Percentiles rank a stretch among this genome's conserved stretches.
These are phyloP conservation scores for Lithocarpus polystachyus DNA, from an alignment of 306 rosid genomes.

Conservation along the genomic window DNA sequence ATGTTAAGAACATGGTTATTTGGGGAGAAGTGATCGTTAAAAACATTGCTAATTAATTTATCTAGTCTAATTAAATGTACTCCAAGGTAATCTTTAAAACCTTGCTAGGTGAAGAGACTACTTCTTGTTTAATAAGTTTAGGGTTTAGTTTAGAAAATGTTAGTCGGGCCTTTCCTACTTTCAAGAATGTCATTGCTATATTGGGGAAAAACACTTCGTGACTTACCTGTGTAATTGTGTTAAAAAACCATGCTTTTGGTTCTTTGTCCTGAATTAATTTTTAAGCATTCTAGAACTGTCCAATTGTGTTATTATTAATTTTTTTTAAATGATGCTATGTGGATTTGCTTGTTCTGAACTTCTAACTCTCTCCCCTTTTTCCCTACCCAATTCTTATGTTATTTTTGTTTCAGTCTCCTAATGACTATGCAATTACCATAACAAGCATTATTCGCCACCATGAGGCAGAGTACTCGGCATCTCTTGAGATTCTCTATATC, in stretches of 20 bases:
- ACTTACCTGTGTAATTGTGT: background rate
- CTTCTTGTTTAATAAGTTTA: background rate
- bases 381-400: background rate
- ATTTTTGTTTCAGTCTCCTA: slow-evolving; percentile 63
- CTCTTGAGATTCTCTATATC: slow-evolving; percentile 72
- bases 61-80: background rate
- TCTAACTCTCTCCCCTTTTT: slow-evolving; percentile 11
- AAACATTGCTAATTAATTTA: background rate
- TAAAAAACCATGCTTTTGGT: background rate
- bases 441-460: slow-evolving; percentile 83
- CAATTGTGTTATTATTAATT: no score
- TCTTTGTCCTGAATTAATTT: background rate
- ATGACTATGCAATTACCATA: slow-evolving; percentile 68
- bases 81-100: background rate
- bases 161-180: no score
- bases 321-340: background rate
- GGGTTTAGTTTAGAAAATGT: background rate
- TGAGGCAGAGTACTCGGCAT: slow-evolving; percentile 83
- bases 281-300: background rate
- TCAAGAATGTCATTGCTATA: no score
- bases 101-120: background rate
- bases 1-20: background rate
- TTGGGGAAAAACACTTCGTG: background rate
- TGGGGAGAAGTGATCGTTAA: background rate
- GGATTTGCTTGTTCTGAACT: background rate